These are phyloP conservation scores for Diddensiella santjacobensis DNA, from an alignment of 805 yeast genomes.

Conservation along the genomic window DNA sequence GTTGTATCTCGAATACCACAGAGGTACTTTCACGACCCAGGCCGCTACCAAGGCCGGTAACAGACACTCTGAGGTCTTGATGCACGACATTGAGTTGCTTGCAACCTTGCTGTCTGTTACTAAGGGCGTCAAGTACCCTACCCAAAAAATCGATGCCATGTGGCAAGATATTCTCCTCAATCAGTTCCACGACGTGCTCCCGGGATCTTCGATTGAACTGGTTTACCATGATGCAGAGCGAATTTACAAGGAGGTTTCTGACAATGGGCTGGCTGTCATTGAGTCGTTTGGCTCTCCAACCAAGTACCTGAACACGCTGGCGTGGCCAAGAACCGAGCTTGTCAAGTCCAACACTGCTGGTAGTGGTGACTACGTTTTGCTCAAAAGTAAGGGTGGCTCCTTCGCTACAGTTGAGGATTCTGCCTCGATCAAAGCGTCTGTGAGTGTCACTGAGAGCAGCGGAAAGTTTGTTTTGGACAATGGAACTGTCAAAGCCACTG, in stretches of 20 bases:
- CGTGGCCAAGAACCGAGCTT: constrained; percentile 56
- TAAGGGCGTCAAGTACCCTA: constrained; percentile 64
- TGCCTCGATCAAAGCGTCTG: constrained; percentile 19
- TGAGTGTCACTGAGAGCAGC: constrained; percentile 40
- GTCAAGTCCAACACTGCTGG: constrained; percentile 35
- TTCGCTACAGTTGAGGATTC: not conserved
- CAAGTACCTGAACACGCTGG: constrained; percentile 48
- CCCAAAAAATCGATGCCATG: constrained; percentile 55
- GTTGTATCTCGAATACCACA: constrained; percentile 85
- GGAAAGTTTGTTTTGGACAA: constrained; percentile 54
- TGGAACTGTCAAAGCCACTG: constrained; percentile 52
- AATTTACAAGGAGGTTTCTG: constrained; percentile 59
- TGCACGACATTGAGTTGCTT: constrained; percentile 79
- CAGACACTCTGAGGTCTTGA: constrained; percentile 65
- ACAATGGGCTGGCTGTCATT: constrained; percentile 49
- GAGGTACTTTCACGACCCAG: constrained; percentile 94
- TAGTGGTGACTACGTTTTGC: constrained; percentile 1
- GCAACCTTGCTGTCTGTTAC: constrained; percentile 68
- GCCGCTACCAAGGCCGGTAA: constrained; percentile 75
- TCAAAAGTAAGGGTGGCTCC: not conserved
- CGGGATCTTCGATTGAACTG: constrained; percentile 93
- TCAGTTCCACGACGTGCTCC: constrained; percentile 95
- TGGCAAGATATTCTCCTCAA: constrained; percentile 89
- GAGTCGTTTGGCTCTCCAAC: constrained; percentile 50
- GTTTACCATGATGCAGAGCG: constrained; percentile 89